Evolutionary conservation across 257 asterid species (phyloP).

Genomic region (Fraxinus cuspidata): DNA sequence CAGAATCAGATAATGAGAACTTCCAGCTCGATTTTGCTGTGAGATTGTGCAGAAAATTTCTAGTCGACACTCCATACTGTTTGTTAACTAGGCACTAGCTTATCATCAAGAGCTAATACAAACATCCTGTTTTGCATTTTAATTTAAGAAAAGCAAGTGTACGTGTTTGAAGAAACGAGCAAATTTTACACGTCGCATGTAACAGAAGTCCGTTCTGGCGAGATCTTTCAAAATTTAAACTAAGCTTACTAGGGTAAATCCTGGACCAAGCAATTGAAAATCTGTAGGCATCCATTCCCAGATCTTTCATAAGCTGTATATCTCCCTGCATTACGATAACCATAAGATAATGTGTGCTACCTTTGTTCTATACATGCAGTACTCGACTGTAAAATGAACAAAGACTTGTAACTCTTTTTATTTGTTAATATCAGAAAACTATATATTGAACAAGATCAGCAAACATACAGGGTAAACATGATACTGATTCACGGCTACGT

Average conservation of each 20-base stretch:
- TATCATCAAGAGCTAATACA: too few relatives aligned
- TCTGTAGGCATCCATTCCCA: constrained; percentile 97
- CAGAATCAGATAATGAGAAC: not conserved
- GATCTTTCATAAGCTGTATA: constrained; percentile 66
- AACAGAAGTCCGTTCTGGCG: not conserved
- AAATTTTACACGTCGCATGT: not conserved
- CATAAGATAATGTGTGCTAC: not conserved
- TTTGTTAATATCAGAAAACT: too few relatives aligned
- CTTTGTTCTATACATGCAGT: not conserved
- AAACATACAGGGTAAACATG: constrained; percentile 58
- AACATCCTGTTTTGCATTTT: too few relatives aligned
- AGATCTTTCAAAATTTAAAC: not conserved
- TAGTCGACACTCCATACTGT: too few relatives aligned
- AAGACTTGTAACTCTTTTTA: too few relatives aligned
- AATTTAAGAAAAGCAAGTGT: not conserved
- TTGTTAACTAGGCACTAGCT: too few relatives aligned
- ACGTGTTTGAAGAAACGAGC: too few relatives aligned
- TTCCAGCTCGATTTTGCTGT: not conserved
- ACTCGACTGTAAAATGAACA: too few relatives aligned
- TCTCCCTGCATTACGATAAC: constrained; percentile 54
- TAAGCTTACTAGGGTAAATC: constrained; percentile 71
- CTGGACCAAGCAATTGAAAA: constrained; percentile 94
- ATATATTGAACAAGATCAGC: too few relatives aligned
- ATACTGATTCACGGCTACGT: constrained; percentile 78
- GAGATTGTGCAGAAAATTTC: too few relatives aligned